These are phyloP conservation scores for Solanum pimpinellifolium DNA, from an alignment of 257 asterid genomes.

Conservation along the genomic window DNA sequence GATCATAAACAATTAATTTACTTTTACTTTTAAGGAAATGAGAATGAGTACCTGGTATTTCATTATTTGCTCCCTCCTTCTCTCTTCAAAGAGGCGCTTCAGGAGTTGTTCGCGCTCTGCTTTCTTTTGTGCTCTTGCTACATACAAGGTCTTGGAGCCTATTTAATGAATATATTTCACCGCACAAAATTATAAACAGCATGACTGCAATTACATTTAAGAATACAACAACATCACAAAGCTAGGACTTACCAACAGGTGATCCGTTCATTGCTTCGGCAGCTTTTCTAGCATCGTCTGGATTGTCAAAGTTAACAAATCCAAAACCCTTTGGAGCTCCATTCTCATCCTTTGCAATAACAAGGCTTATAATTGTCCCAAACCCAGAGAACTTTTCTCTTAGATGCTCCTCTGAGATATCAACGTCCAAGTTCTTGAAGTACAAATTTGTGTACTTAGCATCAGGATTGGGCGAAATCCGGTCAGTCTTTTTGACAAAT, in stretches of 20 bases:
- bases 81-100: conserved; percentile 63
- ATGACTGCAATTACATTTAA: background rate
- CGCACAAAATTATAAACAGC: background rate
- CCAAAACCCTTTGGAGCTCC: conserved; percentile 45
- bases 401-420: conserved; percentile 29
- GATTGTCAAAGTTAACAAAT: conserved; percentile 41
- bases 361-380: conserved; percentile 34
- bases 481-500: conserved; percentile 5
- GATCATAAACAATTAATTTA: background rate
- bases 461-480: background rate
- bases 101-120: conserved; percentile 57
- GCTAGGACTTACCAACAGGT: conserved; percentile 39
- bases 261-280: conserved; percentile 35
- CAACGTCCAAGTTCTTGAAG: conserved; percentile 35
- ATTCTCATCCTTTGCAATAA: conserved; percentile 27
- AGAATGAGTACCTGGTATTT: conserved; percentile 48
- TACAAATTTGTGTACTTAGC: conserved; percentile 14
- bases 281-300: conserved; percentile 40
- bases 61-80: conserved; percentile 48
- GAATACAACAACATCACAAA: background rate
- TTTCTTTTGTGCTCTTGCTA: conserved; percentile 77
- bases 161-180: background rate
- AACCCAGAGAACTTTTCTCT: conserved; percentile 30
- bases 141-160: conserved; percentile 73
- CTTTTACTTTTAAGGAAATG: conserved; percentile 11